A percentile compares a stretch with the other conserved stretches of the same genome.
phyloP scores from a whole-genome alignment of 2,329 filamentous ascomycete species.

The Phaeosphaeriaceae sp. region DNA sequence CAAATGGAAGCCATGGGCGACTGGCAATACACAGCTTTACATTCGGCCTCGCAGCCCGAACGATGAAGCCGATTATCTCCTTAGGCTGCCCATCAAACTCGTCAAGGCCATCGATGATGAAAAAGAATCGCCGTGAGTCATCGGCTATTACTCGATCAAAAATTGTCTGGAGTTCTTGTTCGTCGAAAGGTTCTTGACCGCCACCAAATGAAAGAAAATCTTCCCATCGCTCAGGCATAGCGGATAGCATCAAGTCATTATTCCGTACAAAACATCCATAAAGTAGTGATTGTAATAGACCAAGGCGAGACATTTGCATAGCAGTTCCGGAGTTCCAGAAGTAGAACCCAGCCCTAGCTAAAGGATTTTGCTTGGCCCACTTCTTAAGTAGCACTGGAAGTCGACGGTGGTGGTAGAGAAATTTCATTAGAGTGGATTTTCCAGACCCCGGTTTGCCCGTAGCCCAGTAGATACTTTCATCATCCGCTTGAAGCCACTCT shows the following conservation, averaged over 20 bases:
- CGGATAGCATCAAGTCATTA: not conserved
- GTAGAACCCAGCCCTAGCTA: slow-evolving; percentile 28
- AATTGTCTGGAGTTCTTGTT: slow-evolving; percentile 6
- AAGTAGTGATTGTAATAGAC: not conserved
- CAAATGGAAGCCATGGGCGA: slow-evolving; percentile 36
- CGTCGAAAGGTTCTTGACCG: slow-evolving; percentile 3
- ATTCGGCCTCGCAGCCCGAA: not conserved
- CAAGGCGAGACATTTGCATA: slow-evolving; percentile 8
- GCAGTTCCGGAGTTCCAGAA: slow-evolving; percentile 37
- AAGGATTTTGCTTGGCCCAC: slow-evolving; percentile 43
- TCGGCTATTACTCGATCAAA: slow-evolving; percentile 54
- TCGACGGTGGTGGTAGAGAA: slow-evolving; percentile 13
- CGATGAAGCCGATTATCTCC: not conserved
- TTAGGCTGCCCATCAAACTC: slow-evolving; percentile 2
- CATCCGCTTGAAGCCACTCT: slow-evolving; percentile 17
- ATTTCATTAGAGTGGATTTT: slow-evolving; percentile 56
- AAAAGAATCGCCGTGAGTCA: slow-evolving; percentile 54
- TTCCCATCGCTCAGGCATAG: slow-evolving; percentile 3
- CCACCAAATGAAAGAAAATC: not conserved
- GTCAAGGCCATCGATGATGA: slow-evolving; percentile 18
- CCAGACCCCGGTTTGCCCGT: slow-evolving; percentile 56
- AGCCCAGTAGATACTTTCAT: slow-evolving; percentile 40
- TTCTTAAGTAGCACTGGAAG: not conserved
- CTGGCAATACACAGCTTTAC: slow-evolving; percentile 38
- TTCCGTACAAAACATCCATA: slow-evolving; percentile 9